Base-by-base conservation (phyloP, 768 basidiomycete genomes). In the Leccinum fibrillosum region DNA sequence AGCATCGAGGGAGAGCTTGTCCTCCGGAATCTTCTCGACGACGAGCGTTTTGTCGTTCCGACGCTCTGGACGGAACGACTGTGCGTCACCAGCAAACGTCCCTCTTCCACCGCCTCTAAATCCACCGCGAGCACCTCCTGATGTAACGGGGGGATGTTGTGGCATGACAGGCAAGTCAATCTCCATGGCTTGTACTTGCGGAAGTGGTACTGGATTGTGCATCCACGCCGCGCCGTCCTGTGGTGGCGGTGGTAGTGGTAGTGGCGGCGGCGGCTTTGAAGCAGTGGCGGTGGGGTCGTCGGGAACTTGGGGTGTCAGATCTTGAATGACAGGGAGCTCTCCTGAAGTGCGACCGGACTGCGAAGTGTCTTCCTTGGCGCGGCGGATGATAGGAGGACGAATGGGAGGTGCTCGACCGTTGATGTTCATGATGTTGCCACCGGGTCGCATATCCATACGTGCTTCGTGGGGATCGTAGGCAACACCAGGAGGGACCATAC, bases 21-120 rank as follows among this genome's bases (percentile, higher is more conserved):
- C 88, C 52, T 86, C 82, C 0, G 95, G 95, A 56, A 98, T 95
- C 76, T 94, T 94, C 74, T 97, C 93, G 35, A 98, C 89, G 13
- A 97, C 92, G 21, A 98, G 79, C 0, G 90, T 93, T 74, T 87
- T 90, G 72, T 87, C 86, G 59, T 82, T 83, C 57, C 86, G 78
- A 61, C 82, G 81, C 61, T 86, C 85, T 26, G 84, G 84, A 10
- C 83, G 83, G 76, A 88, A 88, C 56, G 77, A 83, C 58, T 84
- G 83, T 7, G 79, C 83, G 30, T 88, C 88, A 6, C 82, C 85
- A 50, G 78, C 74, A 64, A 89, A 90, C n/a, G 78, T 79, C 28
- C 86, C 85, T 28, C 75, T 75, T 4, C 82, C 80, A 6, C 76
- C 76, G 1, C 81, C 80, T 49, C 79, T 72, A 52, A 80, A 73